Evolutionary conservation across 2,329 filamentous ascomycete genomes (phyloP).

Genomic region (Hypoxylon sp.): DNA sequence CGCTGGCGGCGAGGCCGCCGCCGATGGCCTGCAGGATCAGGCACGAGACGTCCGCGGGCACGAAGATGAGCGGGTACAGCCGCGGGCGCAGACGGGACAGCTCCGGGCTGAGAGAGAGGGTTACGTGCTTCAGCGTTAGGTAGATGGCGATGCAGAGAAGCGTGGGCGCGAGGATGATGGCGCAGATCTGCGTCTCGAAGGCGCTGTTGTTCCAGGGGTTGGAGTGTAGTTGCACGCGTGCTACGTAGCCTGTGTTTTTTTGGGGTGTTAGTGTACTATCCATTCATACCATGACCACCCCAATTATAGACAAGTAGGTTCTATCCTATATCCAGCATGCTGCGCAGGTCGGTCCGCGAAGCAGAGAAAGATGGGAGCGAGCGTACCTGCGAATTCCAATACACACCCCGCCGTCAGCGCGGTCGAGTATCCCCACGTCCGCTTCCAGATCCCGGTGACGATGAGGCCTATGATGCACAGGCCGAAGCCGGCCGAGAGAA

Average conservation of each 20-base stretch:
- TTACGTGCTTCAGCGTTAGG: slow-evolving; percentile 69
- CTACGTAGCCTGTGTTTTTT: slow-evolving; percentile 62
- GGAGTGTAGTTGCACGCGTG: slow-evolving; percentile 58
- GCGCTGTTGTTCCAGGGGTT: slow-evolving; percentile 64
- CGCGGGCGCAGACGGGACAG: slow-evolving; percentile 61
- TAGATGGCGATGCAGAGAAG: slow-evolving; percentile 71
- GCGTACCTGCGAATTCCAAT: slow-evolving; percentile 60
- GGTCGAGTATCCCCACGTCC: slow-evolving; percentile 63
- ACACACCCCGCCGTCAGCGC: slow-evolving; percentile 59
- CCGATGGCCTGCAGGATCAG: slow-evolving; percentile 67
- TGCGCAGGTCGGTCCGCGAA: neutral
- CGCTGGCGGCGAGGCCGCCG: slow-evolving; percentile 62
- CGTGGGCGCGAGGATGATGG: slow-evolving; percentile 67
- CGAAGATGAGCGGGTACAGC: slow-evolving; percentile 66
- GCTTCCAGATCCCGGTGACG: slow-evolving; percentile 56
- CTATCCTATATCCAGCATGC: neutral
- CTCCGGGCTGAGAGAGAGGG: slow-evolving; percentile 56
- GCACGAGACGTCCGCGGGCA: slow-evolving; percentile 66
- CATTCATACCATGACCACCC: too few relatives aligned
- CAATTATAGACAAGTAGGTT: too few relatives aligned
- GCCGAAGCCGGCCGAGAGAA: slow-evolving; percentile 61
- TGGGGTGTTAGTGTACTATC: slow-evolving; percentile 2
- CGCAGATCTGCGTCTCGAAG: slow-evolving; percentile 67
- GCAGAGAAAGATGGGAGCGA: too few relatives aligned
- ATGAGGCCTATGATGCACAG: slow-evolving; percentile 54